phyloP scores from a whole-genome alignment of 805 yeast genomes.

The Candida montana region DNA sequence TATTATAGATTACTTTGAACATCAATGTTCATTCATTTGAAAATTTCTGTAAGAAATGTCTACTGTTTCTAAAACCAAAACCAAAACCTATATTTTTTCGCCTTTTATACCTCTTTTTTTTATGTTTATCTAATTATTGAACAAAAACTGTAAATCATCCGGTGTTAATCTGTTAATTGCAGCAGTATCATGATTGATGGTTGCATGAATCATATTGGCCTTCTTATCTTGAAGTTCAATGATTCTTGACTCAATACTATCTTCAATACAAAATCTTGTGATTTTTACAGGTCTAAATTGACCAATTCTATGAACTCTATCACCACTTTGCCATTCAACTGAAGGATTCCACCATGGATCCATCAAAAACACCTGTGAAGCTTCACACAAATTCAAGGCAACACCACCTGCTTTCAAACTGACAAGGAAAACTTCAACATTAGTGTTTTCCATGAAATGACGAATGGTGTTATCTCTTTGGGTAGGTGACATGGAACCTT shows the following conservation, averaged over 20 bases:
- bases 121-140: constrained; percentile 51
- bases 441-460: constrained; percentile 87
- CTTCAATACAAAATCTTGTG: constrained; percentile 90
- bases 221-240: constrained; percentile 95
- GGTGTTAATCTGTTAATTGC: constrained; percentile 89
- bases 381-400: constrained; percentile 92
- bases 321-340: constrained; percentile 98
- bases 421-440: constrained; percentile 89
- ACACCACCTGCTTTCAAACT: constrained; percentile 99
- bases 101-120: too few species aligned
- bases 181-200: constrained; percentile 86
- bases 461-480: constrained; percentile 90
- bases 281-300: constrained; percentile 92
- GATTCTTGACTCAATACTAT: constrained; percentile 93
- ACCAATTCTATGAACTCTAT: constrained; percentile 96
- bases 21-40: not conserved
- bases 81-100: too few species aligned
- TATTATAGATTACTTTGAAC: too few species aligned
- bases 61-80: too few species aligned
- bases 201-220: constrained; percentile 97
- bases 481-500: constrained; percentile 95
- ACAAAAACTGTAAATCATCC: constrained; percentile 90
- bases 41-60: too few species aligned
- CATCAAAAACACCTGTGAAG: constrained; percentile 89
- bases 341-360: constrained; percentile 99